Base-by-base conservation (phyloP, 2,329 filamentous ascomycete genomes). In the Paradendryphiella salina region DNA sequence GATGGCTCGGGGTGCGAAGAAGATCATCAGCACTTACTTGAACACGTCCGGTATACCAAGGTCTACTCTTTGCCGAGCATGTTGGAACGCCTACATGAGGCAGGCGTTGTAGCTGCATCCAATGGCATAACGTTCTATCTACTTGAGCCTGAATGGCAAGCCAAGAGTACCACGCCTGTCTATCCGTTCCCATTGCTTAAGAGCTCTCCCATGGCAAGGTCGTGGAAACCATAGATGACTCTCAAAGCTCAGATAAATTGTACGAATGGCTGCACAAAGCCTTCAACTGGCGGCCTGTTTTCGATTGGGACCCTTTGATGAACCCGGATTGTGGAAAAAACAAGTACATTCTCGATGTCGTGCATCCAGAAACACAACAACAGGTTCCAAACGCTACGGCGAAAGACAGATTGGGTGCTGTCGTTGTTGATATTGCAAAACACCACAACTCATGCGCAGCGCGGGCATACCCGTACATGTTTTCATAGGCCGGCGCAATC, bases 131-230 rank as follows among this genome's bases (percentile, higher is more conserved):
- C 32, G 3, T 14, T 43, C 11, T 37, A 37, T 26, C n/a, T 15
- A 20, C 33, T 42, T 17, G 11, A 49, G 9, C 52, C 60, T 7
- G 64, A 67, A 37, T 40, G 48, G 31, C 46, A 61, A 20, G 11
- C 15, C 3, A 38, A 54, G 15, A 63, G 60, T 34, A 48, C 32
- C 5, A 46, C 55, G 47, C 59, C 59, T 8, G 39, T 67, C 4
- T 47, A 65, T 41, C 65, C 65, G 1, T 36, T 62, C 4, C 39
- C 54, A n/a, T 28, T 66, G n/a, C 42, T 64, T 8, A 61, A 63
- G 21, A 45, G 26, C 15, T 32, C 15, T 32, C 10, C 26, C 15
- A 23, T 23, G 21, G 21, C 21, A 23, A 23, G 21, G 5, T 7
- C 23, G 23, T 10, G 8, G 2, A 2, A 9, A 10, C 23, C 2